Base-by-base conservation (phyloP, 495 filamentous ascomycete species). In the Podospora didyma region DNA sequence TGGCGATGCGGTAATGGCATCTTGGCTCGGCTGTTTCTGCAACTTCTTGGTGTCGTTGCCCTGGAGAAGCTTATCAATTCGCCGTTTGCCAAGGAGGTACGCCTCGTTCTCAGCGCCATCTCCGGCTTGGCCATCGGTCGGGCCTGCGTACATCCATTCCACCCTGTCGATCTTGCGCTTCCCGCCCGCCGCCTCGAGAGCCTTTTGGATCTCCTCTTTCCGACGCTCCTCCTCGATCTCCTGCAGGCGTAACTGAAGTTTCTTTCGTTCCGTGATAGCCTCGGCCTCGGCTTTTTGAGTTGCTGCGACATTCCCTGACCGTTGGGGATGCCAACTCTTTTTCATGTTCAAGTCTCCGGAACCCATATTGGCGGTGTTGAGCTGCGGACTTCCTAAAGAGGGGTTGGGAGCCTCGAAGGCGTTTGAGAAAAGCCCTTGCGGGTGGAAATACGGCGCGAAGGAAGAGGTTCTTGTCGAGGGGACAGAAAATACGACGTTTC, bases 91-190 rank as follows among this genome's bases (percentile, higher is more conserved):
- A 16, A 98, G 79, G 7, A 98, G 72, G 66, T 96, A 97, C 7
- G 89, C 90, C 63, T 98, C 94, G 81, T 88, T 91, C 71, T 97
- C 95, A 68, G 96, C 92, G 0, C 86, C 87, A 54, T 90, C 90
- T 47, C 91, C 89, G 20, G 79, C 82, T 61, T 87, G 86, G 23
- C 89, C 90, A 60, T 82, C 85, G 35, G 88, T 86, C 9, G 94
- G 91, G 1, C 92, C 94, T 61, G 84, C 78, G 73, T 98, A 98
- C 90, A 98, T 96, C 89, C 95, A 98, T 64, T 98, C 93, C 19
- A 98, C 94, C 12, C 90, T 83, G 59, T 90, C 85, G 2, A 85
- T 67, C 34, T 83, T 81, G 56, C 84, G 87, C 56, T 81, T 79
- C 17, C 92, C 91, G 31, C 95, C 95, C 12, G 90, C 88, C 39